Evolutionary conservation across 2,329 filamentous ascomycete species (phyloP).

Genomic region (Pseudopithomyces chartarum): DNA sequence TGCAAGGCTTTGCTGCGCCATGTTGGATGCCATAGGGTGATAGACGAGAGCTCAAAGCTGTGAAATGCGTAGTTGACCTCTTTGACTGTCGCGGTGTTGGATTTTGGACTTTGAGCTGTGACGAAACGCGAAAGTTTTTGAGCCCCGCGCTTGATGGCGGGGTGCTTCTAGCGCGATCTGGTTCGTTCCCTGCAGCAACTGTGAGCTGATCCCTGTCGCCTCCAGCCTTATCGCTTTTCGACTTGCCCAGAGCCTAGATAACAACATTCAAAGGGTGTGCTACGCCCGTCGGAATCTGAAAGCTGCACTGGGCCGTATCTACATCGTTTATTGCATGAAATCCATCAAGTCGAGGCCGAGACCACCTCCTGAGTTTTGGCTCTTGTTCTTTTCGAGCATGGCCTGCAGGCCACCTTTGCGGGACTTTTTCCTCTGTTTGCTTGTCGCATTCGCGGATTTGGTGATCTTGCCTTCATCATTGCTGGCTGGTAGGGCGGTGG

Average conservation of each 20-base stretch:
- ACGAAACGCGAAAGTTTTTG: conserved; percentile 37
- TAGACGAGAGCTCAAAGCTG: background rate
- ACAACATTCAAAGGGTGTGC: no score
- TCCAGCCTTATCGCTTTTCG: conserved; percentile 33
- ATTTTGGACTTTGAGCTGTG: conserved; percentile 27
- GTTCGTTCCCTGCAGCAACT: conserved; percentile 23
- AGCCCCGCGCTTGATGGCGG: conserved; percentile 38
- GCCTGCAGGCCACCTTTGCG: conserved; percentile 61
- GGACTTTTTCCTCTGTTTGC: conserved; percentile 61
- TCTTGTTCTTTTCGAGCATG: conserved; percentile 54
- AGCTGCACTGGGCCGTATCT: no score
- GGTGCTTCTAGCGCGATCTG: conserved; percentile 28
- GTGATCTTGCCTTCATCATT: conserved; percentile 20
- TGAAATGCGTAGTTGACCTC: background rate
- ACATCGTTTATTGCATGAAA: conserved; percentile 53
- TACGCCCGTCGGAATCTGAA: no score
- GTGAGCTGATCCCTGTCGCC: conserved; percentile 17
- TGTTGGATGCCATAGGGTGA: conserved; percentile 18
- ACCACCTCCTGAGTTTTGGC: conserved; percentile 39
- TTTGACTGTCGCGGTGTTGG: conserved; percentile 9
- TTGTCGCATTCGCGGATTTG: conserved; percentile 51
- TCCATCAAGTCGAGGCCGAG: conserved; percentile 58
- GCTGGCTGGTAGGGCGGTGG: conserved; percentile 1
- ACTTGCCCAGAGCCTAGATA: background rate
- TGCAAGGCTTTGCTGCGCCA: conserved; percentile 48